A percentile compares a stretch with the other conserved stretches of the same genome.
Conservation (phyloP, 495 filamentous ascomycete genomes). For the Penicillium argentinense region DNA sequence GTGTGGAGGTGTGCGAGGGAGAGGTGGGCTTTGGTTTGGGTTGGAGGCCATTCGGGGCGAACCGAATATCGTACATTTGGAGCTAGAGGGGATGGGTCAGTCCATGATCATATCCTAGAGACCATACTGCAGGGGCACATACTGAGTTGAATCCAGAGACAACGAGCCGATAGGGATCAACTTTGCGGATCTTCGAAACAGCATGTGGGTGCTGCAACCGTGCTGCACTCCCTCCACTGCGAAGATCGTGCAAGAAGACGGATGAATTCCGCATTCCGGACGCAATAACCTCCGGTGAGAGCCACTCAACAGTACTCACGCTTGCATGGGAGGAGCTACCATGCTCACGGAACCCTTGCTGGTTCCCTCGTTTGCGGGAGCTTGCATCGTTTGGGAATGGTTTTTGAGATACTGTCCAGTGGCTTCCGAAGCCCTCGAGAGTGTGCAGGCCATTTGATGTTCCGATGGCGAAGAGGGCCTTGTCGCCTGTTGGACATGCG, state of each 20-base stretch:
- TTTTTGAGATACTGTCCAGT: constrained; percentile 36
- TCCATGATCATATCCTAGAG: no score
- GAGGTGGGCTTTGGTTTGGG: constrained; percentile 27
- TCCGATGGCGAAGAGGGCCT: constrained; percentile 40
- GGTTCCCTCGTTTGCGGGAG: not conserved
- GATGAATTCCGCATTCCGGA: constrained; percentile 37
- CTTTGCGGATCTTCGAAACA: constrained; percentile 36
- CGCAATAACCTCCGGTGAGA: constrained; percentile 36
- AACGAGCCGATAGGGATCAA: constrained; percentile 38
- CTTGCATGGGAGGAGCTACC: constrained; percentile 31
- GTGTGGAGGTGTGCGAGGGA: constrained; percentile 29
- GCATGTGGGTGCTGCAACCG: constrained; percentile 37
- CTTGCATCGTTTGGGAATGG: constrained; percentile 25
- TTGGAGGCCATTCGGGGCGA: constrained; percentile 30
- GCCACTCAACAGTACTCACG: constrained; percentile 42
- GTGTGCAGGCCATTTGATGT: constrained; percentile 43
- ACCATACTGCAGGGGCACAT: constrained; percentile 10
- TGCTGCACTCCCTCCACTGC: constrained; percentile 31
- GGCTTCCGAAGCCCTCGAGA: constrained; percentile 27
- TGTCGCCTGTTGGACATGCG: constrained; percentile 27
- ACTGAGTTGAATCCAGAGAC: constrained; percentile 39
- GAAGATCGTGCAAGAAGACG: constrained; percentile 39
- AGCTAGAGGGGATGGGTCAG: constrained; percentile 25
- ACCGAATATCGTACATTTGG: constrained; percentile 50
- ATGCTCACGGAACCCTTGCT: constrained; percentile 19